Conservation (phyloP, 495 filamentous ascomycete genomes). For the Diplogelasinospora grovesii region DNA sequence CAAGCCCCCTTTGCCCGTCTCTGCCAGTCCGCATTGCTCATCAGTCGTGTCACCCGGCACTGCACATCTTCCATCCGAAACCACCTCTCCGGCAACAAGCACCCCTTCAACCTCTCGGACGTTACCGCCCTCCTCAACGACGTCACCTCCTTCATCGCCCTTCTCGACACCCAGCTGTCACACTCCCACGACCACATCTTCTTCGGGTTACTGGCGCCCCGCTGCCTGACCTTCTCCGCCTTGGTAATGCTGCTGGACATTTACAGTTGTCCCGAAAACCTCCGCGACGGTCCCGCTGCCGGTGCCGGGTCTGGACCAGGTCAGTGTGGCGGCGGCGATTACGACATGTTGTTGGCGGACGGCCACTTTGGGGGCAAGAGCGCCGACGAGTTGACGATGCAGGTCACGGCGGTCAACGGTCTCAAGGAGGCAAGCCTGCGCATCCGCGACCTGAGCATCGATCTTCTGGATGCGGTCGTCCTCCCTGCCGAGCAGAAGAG, state of each 20-base stretch:
- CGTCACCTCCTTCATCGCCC: slow-evolving; percentile 9
- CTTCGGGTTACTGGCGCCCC: slow-evolving; percentile 9
- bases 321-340: slow-evolving; percentile 4
- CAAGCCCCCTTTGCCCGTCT: slow-evolving; percentile 34
- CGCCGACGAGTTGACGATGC: slow-evolving; percentile 9
- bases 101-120: slow-evolving; percentile 7
- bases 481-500: slow-evolving; percentile 8
- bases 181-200: not conserved
- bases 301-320: too few relatives aligned
- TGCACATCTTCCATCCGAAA: slow-evolving; percentile 7
- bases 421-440: slow-evolving; percentile 8
- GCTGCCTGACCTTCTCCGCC: slow-evolving; percentile 13
- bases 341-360: too few relatives aligned
- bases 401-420: slow-evolving; percentile 7
- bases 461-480: slow-evolving; percentile 14
- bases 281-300: slow-evolving; percentile 11
- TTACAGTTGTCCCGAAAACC: slow-evolving; percentile 22
- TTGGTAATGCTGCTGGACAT: slow-evolving; percentile 16
- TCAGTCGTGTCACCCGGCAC: slow-evolving; percentile 21
- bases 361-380: not conserved
- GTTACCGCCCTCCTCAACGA: slow-evolving; percentile 7
- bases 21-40: slow-evolving; percentile 27
- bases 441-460: slow-evolving; percentile 12
- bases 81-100: slow-evolving; percentile 1
- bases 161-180: slow-evolving; percentile 7